Evolutionary conservation across 129 eudicot genomes (phyloP).

Genomic region (Flaveria trinervia): DNA sequence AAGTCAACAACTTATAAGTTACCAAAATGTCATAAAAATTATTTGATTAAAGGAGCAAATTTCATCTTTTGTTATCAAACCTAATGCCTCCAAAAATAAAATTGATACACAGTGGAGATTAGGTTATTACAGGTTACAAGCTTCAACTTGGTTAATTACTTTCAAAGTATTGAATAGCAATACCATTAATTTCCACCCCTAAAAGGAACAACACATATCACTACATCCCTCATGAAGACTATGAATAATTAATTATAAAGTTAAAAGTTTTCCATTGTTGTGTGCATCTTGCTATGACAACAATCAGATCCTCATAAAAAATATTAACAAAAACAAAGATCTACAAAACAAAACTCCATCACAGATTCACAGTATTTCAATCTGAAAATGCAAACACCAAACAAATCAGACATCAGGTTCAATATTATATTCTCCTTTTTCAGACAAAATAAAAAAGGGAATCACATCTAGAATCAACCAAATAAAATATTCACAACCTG

Average conservation of each 20-base stretch:
- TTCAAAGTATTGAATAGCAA: not conserved
- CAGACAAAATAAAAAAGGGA: slow-evolving; percentile 26
- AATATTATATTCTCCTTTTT: slow-evolving; percentile 24
- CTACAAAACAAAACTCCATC: slow-evolving; percentile 18
- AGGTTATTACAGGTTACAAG: not conserved
- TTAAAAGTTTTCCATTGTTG: not conserved
- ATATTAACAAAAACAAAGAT: slow-evolving; percentile 16
- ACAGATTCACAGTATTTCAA: not conserved
- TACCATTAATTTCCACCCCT: too few species aligned
- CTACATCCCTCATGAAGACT: too few species aligned
- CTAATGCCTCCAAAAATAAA: not conserved
- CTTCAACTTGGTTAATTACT: slow-evolving; percentile 12
- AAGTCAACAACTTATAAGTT: slow-evolving; percentile 18
- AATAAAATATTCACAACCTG: slow-evolving; percentile 24
- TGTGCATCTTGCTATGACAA: not conserved
- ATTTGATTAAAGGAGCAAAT: not conserved
- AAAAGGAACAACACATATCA: too few species aligned
- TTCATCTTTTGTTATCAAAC: slow-evolving; percentile 14
- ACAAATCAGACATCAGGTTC: slow-evolving; percentile 14
- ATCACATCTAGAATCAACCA: slow-evolving; percentile 23
- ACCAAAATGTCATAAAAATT: not conserved
- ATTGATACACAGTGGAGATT: not conserved
- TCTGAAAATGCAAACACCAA: slow-evolving; percentile 5
- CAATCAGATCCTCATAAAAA: not conserved
- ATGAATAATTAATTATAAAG: too few species aligned